Conservation (phyloP, 139 green algal genomes). For the Chlorella ohadii region DNA sequence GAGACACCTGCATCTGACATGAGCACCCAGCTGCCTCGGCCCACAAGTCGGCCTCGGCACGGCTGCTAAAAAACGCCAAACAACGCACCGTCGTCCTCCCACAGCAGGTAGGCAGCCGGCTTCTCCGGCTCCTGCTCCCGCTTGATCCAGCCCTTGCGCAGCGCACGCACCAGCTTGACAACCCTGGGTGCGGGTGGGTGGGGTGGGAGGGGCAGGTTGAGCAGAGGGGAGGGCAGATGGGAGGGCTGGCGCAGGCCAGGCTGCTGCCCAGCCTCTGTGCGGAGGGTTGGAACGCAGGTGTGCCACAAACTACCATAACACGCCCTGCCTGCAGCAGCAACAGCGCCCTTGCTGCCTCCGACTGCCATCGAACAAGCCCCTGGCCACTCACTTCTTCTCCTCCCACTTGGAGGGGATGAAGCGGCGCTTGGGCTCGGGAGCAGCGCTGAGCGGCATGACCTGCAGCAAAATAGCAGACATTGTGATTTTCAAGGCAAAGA, state of each 20-base stretch:
- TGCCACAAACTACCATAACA: too few species aligned
- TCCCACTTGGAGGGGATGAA: slow-evolving; percentile 98
- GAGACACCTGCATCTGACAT: too few species aligned
- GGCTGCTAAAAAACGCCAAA: background rate
- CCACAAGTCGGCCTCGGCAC: too few species aligned
- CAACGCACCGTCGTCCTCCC: slow-evolving; percentile 83
- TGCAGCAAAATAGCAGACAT: too few species aligned
- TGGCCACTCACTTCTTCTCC: slow-evolving; percentile 94
- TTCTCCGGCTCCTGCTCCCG: slow-evolving; percentile 40
- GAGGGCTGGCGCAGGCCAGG: too few species aligned
- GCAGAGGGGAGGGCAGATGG: background rate
- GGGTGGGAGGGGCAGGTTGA: background rate
- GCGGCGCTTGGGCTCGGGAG: slow-evolving; percentile 94
- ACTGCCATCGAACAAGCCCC: too few species aligned
- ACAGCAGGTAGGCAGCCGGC: slow-evolving; percentile 87
- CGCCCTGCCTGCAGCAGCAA: too few species aligned
- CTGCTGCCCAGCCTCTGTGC: too few species aligned
- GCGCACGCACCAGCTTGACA: slow-evolving; percentile 88
- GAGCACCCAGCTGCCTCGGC: too few species aligned
- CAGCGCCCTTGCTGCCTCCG: too few species aligned
- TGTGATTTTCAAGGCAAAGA: too few species aligned
- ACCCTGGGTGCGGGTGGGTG: slow-evolving; percentile 43
- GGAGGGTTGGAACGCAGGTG: too few species aligned
- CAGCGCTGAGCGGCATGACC: slow-evolving; percentile 79
- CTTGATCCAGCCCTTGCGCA: slow-evolving; percentile 95